Base-by-base conservation (phyloP, 2,329 filamentous ascomycete species). In the Epichloe amarillans region DNA sequence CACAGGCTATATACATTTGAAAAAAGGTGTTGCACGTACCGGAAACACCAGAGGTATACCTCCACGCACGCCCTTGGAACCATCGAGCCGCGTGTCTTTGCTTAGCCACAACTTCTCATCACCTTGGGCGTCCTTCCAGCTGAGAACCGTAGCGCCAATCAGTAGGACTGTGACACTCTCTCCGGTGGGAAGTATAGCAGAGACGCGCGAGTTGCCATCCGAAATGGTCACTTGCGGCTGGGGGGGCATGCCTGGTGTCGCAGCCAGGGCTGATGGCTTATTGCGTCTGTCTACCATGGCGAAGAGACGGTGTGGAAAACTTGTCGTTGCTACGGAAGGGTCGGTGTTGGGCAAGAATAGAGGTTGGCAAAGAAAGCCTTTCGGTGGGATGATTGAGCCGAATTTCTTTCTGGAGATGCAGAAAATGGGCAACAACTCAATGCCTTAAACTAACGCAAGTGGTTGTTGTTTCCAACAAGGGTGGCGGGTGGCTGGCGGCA, bases 1-100 rank as follows among this genome's bases (percentile, higher is more conserved):
- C 12, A 35, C 5, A 7, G 12, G 5, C 4, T 8, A 43, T n/a
- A 14, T n/a, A 14, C n/a, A 21, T 26, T 39, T 42, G n/a, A 21
- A 21, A 4, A 51, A 43, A 50, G 30, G n/a, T 38, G 30, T 19
- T 37, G 14, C 23, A 72, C 80, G 56, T 75, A 95, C 90, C 8
- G 91, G 91, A 64, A 96, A 97, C 37, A 96, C 89, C 48, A 97
- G 71, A 4, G 91, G 91, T 59, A 97, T 88, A 14, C 91, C 91
- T 51, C 93, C 93, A 56, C 93, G 79, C 49, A 97, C 90, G 23
- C 91, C 78, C 73, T 95, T 95, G 58, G 77, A 83, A 49, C 93
- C 91, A 64, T 97, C 90, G 51, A 95, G 73, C 61, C 80, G 80
- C 43, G 90, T 86, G 52, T 76, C 81, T 54, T 89, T 80, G 69